Percentiles rank a stretch among this genome's conserved stretches.
Conservation (phyloP, 2,329 filamentous ascomycete genomes). For the Myriosclerotinia curreyana region DNA sequence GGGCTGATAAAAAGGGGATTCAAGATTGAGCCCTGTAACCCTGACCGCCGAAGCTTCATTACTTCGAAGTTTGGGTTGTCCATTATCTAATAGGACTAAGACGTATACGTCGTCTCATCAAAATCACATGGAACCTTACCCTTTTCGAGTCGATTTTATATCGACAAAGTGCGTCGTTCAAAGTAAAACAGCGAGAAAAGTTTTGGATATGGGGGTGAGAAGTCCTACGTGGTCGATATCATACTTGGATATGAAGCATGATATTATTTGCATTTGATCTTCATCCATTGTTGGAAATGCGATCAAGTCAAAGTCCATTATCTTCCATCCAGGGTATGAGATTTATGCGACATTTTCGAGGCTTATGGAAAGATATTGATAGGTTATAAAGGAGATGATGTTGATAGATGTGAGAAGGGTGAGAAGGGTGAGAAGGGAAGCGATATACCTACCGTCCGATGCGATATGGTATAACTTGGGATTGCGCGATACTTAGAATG, state of each 20-base stretch:
- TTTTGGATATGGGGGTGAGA: neutral
- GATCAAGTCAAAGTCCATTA: neutral
- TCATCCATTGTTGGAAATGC: neutral
- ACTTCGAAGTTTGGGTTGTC: neutral
- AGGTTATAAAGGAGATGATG: no score
- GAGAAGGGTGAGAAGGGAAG: no score
- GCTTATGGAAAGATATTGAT: no score
- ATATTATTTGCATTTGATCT: neutral
- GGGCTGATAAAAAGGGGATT: slow-evolving; percentile 58
- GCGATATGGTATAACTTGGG: neutral
- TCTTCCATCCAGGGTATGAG: neutral
- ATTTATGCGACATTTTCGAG: neutral
- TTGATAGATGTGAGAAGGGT: no score
- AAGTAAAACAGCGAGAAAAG: neutral
- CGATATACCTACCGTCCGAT: no score
- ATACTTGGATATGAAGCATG: neutral
- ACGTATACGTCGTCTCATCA: neutral
- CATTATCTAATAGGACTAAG: no score
- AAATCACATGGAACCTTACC: neutral
- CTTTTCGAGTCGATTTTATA: neutral
- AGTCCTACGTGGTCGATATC: neutral
- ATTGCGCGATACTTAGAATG: no score
- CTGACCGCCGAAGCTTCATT: neutral
- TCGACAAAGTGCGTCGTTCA: neutral
- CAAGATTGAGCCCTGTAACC: slow-evolving; percentile 47